Base-by-base conservation (phyloP, 106 monocot species). In the Ottelia alismoides region DNA sequence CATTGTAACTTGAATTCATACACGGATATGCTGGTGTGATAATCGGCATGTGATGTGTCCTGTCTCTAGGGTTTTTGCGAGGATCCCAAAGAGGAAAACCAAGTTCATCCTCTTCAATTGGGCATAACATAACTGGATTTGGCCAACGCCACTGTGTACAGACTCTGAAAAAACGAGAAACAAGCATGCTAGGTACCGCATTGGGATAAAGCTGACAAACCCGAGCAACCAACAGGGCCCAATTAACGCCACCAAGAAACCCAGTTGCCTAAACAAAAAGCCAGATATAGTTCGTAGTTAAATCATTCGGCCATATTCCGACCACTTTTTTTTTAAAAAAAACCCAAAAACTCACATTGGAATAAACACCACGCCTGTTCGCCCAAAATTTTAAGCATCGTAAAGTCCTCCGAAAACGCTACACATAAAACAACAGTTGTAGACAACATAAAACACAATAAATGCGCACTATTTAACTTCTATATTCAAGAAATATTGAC, bases 1-100 rank as follows among this genome's bases (percentile, higher is more conserved):
- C 92, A 76, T 92, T 92, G 47, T 92, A 92, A 48, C 92, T 92
- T 47, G 85, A 86, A 62, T 92, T 92, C 92, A 92, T 92, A 71
- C 85, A 86, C 62, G 92, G 92, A 74, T 92, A 92, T 32, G 92
- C 92, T 53, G 92, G 92, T 22, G 92, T 86, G 49, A 92, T 92
- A 12, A 92, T 92, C 45, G 92, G 92, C 92, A 92, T 92, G 50
- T 68, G 78, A 63, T 92, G 92, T 50, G 72, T 79, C 28, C 85
- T 54, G 31, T 92, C 92, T n/a, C 85, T 71, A 44, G 78, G 92
- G 26, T 81, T 82, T 49, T 86, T 92, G 3, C 92, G 78, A 27
- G 85, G 85, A 61, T 92, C 82, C 92, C 92, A 92, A n/a, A 86
- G 74, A 71, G 85, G 76, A 46, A 92, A 92, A 6, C 92, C 92